Evolutionary conservation across 2,329 filamentous ascomycete genomes (phyloP), one percentile per base, ranked within the genome.

Genomic region (Escovopsis sp.): DNA sequence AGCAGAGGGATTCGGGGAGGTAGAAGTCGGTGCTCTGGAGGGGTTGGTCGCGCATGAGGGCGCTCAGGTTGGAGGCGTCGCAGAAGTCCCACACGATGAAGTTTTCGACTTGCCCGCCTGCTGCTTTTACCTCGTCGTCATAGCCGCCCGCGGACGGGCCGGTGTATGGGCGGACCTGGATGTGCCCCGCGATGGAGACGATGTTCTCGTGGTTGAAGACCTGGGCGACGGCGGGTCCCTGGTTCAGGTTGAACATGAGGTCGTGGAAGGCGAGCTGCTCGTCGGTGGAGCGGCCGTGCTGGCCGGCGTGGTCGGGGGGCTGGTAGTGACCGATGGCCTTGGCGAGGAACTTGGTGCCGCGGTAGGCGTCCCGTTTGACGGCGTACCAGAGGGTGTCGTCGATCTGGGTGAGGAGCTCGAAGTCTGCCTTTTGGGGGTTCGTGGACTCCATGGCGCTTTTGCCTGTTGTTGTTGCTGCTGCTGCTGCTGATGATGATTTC

Each of bases 1-100:
- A 74, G 41, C 67, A 68, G 11, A 73, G 52, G 3, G 58, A 56
- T 43, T 73, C 69, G 0, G 68, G 67, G 11, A 70, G 46, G 41
- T 65, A 66, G 11, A 46, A 48, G 4, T 36, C 28, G 5, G 41
- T 13, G 21, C 40, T 21, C 2, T 36, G 28, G 13, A 44, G 40
- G 4, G 40, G 43, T 18, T 51, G 42, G 13, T 51, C 45, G 3
- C 51, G 31, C 16, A 68, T 51, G 10, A 71, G 43, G 21, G 55
- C 55, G 17, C 55, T 54, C 26, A 73, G 57, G 28, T 56, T 65
- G 25, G 66, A 66, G 4, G 61, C 66, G 39, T 70, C 62, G 51
- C 66, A 70, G 36, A 58, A 63, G 47, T 73, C 68, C 60, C 61
- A 70, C 16, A 72, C 50, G 13, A 65, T 47, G 39, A 60, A 52